Percentiles rank a stretch among this genome's conserved stretches.
phyloP scores from a whole-genome alignment of 805 yeast species.

The Metschnikowia cubensis region DNA sequence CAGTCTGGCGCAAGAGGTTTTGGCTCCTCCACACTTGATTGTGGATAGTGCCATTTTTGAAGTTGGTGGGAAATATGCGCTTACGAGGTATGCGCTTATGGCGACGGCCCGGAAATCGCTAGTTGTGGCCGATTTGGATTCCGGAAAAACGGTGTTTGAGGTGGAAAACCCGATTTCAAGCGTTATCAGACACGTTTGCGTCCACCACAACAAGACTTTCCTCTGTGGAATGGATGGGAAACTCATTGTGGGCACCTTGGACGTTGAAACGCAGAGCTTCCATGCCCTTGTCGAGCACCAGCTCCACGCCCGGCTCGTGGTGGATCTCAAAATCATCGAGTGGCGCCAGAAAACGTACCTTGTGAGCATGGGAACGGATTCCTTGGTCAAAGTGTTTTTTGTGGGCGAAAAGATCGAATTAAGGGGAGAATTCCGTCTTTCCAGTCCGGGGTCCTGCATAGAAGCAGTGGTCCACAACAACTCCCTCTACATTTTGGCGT shows the following conservation, averaged over 20 bases:
- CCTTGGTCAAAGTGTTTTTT: constrained; percentile 35
- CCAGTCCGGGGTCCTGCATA: constrained; percentile 52
- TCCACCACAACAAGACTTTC: constrained; percentile 23
- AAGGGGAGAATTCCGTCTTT: constrained; percentile 27
- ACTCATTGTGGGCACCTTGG: constrained; percentile 21
- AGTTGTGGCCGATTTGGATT: constrained; percentile 16
- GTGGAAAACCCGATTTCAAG: constrained; percentile 18
- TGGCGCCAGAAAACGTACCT: constrained; percentile 30
- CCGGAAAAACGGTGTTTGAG: constrained; percentile 13
- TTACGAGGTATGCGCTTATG: constrained; percentile 14
- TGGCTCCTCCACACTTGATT: constrained; percentile 23
- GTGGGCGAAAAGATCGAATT: constrained; percentile 14
- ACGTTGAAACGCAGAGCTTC: constrained; percentile 1
- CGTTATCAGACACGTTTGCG: constrained; percentile 36
- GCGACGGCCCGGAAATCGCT: constrained; percentile 21
- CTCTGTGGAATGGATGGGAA: constrained; percentile 55
- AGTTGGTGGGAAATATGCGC: constrained; percentile 3
- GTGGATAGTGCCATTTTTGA: constrained; percentile 13
- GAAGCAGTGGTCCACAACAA: constrained; percentile 27
- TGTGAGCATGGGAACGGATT: constrained; percentile 61
- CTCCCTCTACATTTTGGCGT: constrained; percentile 45
- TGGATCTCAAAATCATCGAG: constrained; percentile 29
- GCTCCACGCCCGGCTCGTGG: constrained; percentile 34
- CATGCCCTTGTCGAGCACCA: constrained; percentile 18
- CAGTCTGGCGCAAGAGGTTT: constrained; percentile 7